phyloP scores from a whole-genome alignment of 2,329 filamentous ascomycete genomes.

The Epichloe amarillans region DNA sequence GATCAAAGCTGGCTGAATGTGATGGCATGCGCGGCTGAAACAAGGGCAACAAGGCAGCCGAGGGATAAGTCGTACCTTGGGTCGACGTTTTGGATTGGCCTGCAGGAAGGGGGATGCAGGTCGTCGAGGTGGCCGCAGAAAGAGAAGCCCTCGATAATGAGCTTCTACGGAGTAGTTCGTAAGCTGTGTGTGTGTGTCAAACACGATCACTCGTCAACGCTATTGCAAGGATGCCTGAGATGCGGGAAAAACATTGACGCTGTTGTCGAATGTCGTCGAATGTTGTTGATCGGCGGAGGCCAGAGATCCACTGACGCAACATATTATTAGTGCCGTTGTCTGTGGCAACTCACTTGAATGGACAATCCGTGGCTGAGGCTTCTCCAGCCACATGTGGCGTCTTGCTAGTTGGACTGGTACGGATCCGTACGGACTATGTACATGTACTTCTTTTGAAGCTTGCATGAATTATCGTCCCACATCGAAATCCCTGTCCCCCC shows the following conservation, averaged over 20 bases:
- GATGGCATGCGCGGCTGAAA: slow-evolving; percentile 3
- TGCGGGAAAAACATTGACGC: not conserved
- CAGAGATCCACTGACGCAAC: slow-evolving; percentile 19
- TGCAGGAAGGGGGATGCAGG: slow-evolving; percentile 1
- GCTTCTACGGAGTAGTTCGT: not conserved
- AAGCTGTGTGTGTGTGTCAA: not conserved
- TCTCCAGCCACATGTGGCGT: slow-evolving; percentile 4
- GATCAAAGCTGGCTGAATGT: not conserved
- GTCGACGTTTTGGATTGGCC: not conserved
- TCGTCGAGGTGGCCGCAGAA: slow-evolving; percentile 5
- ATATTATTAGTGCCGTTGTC: slow-evolving; percentile 23
- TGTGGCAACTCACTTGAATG: slow-evolving; percentile 23
- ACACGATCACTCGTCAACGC: not conserved
- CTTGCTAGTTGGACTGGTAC: too few species aligned
- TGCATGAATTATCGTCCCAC: not conserved
- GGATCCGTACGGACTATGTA: too few species aligned
- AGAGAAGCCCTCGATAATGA: not conserved
- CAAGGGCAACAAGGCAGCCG: slow-evolving; percentile 1
- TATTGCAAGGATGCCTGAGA: not conserved
- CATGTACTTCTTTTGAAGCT: not conserved
- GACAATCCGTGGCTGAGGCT: not conserved
- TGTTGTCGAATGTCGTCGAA: slow-evolving; percentile 1
- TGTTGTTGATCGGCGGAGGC: slow-evolving; percentile 6
- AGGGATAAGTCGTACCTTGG: slow-evolving; percentile 1
- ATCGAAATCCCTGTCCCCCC: not conserved